Base-by-base conservation (phyloP, 31 red algal genomes). In the Asparagopsis taxiformis region DNA sequence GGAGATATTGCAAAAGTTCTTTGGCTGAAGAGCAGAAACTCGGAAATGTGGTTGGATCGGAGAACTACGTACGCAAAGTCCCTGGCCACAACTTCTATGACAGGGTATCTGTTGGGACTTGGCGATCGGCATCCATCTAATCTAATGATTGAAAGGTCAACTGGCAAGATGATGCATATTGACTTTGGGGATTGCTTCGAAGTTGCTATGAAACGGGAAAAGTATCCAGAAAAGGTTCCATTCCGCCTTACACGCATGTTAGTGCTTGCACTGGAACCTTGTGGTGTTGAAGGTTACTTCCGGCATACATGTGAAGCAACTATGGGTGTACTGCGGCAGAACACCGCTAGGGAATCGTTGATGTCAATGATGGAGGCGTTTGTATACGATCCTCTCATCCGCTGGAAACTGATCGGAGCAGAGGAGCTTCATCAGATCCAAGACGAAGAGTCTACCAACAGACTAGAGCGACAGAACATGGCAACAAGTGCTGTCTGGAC, bases 151-250 rank as follows among this genome's bases (percentile, higher is more conserved):
- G 86, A 94, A 64, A 52, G 91, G 34, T 59, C 44, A 1, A 92
- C 91, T 25, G 96, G 96, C 38, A 91, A 89, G 58, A 67, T 99
- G 1, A 78, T 99, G 43, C 96, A 94, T 59, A 99, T 99, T 50
- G 96, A 99, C 65, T 91, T 94, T 46, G 96, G 96, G n/a, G 96
- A 94, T 52, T 99, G 96, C 65, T 99, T 94, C 37, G 96, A 99
- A 68, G 91, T 91, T 43, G 96, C 96, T 2, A 89, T 85, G 88
- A 84, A 85, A 51, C 74, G 96, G 20, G 96, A 99, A 29, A 94
- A 99, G 55, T 99, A 87, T 61, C 91, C 96, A 7, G 96, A 99
- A 43, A 79, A 80, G 51, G 92, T 94, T 35, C 96, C 96, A 2
- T 99, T 99, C 74, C 69, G 96, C 4, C 59, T 99, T 19, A 99